phyloP scores from a whole-genome alignment of 2,329 filamentous ascomycete species.

The Aspergillus pseudoterreus region DNA sequence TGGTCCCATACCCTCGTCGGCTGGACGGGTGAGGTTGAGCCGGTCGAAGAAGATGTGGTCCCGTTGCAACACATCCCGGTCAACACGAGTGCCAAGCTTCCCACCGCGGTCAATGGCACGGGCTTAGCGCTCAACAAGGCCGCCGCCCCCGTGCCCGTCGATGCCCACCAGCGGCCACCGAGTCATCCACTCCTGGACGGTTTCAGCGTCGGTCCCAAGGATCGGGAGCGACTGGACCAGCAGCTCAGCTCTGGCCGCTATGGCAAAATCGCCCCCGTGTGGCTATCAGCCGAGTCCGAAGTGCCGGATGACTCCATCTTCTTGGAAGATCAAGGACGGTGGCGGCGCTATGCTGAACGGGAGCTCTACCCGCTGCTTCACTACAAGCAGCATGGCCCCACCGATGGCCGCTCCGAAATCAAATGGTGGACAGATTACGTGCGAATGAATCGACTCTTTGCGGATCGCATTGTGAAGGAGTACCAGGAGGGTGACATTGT shows the following conservation, averaged over 20 bases:
- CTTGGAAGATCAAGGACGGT: constrained; percentile 77
- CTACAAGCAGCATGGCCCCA: constrained; percentile 91
- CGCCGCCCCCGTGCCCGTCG: constrained; percentile 74
- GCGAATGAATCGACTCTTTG: constrained; percentile 87
- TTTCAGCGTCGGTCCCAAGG: constrained; percentile 65
- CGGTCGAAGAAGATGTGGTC: constrained; percentile 23
- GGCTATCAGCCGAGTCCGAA: constrained; percentile 76
- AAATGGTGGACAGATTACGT: constrained; percentile 90
- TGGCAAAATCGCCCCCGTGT: constrained; percentile 80
- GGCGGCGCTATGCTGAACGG: constrained; percentile 86
- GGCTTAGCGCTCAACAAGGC: constrained; percentile 62
- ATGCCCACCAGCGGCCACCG: constrained; percentile 54
- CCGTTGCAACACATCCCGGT: constrained; percentile 29
- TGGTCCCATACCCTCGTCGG: constrained; percentile 93
- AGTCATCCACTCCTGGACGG: constrained; percentile 63
- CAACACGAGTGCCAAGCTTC: constrained; percentile 22
- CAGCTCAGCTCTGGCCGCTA: constrained; percentile 69
- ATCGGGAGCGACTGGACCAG: constrained; percentile 69
- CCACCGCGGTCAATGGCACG: constrained; percentile 30
- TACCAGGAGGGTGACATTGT: constrained; percentile 93
- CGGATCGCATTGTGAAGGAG: constrained; percentile 78
- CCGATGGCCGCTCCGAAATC: constrained; percentile 75
- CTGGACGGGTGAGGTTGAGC: constrained; percentile 86
- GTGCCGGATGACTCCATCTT: constrained; percentile 63
- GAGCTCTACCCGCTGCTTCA: constrained; percentile 91